Conservation (phyloP, 495 filamentous ascomycete genomes). For the Glonium stellatum region DNA sequence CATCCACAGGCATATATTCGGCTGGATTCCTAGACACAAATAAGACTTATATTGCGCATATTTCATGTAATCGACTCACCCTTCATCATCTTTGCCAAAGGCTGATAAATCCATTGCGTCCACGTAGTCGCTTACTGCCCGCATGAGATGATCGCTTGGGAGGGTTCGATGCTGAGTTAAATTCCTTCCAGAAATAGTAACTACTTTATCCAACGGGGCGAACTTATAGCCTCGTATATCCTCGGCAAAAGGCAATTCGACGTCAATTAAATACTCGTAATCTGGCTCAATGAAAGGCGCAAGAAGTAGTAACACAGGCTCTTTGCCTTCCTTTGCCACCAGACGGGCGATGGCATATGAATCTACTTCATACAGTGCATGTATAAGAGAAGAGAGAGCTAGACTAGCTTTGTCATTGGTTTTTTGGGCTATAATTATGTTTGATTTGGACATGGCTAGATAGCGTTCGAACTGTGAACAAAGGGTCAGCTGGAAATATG, state of each 20-base stretch:
- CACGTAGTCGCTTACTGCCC: conserved; percentile 85
- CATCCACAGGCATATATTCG: conserved; percentile 73
- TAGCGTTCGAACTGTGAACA: conserved; percentile 67
- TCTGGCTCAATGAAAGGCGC: conserved; percentile 74
- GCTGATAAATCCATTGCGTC: conserved; percentile 84
- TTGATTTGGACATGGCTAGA: conserved; percentile 71
- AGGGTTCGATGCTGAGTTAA: conserved; percentile 81
- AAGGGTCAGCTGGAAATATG: conserved; percentile 15
- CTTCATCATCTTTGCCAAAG: conserved; percentile 60
- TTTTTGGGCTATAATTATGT: conserved; percentile 65
- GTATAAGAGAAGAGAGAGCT: conserved; percentile 82
- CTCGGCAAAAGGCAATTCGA: conserved; percentile 90
- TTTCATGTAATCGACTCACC: conserved; percentile 41
- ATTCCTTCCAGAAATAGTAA: conserved; percentile 81
- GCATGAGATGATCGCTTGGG: conserved; percentile 62
- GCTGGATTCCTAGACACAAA: conserved; percentile 48
- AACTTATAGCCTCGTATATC: conserved; percentile 86
- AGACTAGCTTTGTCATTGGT: conserved; percentile 68
- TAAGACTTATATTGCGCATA: conserved; percentile 21
- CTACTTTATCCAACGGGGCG: conserved; percentile 78
- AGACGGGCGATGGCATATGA: conserved; percentile 83
- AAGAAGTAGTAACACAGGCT: conserved; percentile 72
- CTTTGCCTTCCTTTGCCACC: conserved; percentile 70
- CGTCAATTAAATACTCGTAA: conserved; percentile 82
- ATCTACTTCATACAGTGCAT: conserved; percentile 77